Evolutionary conservation across 768 basidiomycete genomes (phyloP).

Genomic region (Xerocomellus amylosporus): DNA sequence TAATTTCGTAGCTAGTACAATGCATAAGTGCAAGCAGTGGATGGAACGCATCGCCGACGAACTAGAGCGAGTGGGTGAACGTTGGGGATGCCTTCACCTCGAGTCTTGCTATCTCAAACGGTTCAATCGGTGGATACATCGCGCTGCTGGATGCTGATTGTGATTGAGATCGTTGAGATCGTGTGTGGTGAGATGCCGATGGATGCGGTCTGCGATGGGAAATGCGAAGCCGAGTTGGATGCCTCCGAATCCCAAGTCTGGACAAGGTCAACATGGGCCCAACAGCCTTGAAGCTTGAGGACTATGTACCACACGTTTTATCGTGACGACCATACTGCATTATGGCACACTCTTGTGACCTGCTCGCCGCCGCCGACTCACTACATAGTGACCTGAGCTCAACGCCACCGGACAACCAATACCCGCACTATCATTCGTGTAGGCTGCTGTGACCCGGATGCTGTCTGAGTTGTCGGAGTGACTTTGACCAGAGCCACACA

Average conservation of each 20-base stretch:
- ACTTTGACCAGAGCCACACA: too few species aligned
- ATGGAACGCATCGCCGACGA: slow-evolving; percentile 26
- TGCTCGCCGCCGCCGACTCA: neutral
- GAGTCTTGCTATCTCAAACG: slow-evolving; percentile 61
- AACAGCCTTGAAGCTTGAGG: too few species aligned
- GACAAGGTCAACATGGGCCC: neutral
- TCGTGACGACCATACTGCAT: too few species aligned
- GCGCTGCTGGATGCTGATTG: slow-evolving; percentile 1
- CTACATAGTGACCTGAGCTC: too few species aligned
- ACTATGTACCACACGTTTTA: too few species aligned
- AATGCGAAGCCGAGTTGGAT: neutral
- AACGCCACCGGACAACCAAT: too few species aligned
- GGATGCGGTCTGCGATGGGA: slow-evolving; percentile 13
- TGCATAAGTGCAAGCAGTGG: neutral
- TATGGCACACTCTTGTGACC: too few species aligned
- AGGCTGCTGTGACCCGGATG: too few species aligned
- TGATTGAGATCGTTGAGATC: slow-evolving; percentile 1
- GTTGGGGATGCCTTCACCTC: slow-evolving; percentile 56
- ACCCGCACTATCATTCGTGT: too few species aligned
- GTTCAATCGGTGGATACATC: slow-evolving; percentile 70
- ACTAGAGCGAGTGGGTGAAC: slow-evolving; percentile 71
- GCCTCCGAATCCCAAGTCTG: slow-evolving; percentile 10
- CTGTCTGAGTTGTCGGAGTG: neutral
- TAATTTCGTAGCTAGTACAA: slow-evolving; percentile 66
- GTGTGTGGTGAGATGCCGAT: slow-evolving; percentile 15